Conservation (phyloP, 345 rosid species). For the Euphorbia lathyris region DNA sequence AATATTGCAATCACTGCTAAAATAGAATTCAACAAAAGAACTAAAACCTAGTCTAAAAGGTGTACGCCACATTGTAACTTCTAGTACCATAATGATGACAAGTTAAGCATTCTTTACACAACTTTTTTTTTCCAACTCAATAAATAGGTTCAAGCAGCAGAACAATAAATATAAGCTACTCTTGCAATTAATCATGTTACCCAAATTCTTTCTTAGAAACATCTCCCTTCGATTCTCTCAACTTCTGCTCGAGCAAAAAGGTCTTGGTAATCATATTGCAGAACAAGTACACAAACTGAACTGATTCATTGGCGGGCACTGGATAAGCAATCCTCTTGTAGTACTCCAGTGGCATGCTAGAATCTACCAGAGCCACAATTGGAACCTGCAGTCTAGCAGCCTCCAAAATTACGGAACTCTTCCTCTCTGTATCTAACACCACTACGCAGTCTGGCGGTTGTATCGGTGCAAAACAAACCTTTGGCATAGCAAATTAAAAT, state of each 20-base stretch:
- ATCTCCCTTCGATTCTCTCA: conserved; percentile 18
- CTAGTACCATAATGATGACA: neutral
- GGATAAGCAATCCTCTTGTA: conserved; percentile 81
- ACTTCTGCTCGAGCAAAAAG: conserved; percentile 65
- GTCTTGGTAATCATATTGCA: conserved; percentile 94
- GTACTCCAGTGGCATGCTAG: conserved; percentile 75
- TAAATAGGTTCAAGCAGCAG: neutral
- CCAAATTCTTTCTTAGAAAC: conserved; percentile 17
- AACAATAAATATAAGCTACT: neutral
- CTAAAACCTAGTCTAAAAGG: neutral
- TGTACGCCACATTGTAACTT: neutral
- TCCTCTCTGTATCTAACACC: conserved; percentile 81
- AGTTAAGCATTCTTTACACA: neutral
- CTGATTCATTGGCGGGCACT: conserved; percentile 87
- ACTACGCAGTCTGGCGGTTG: conserved; percentile 88
- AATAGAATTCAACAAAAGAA: neutral
- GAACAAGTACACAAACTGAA: conserved; percentile 87
- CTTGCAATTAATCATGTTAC: neutral
- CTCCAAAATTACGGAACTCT: conserved; percentile 76
- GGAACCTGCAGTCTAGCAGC: conserved; percentile 82
- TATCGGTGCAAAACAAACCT: conserved; percentile 76
- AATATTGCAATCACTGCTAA: neutral
- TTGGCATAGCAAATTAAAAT: neutral
- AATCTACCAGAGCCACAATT: conserved; percentile 80
- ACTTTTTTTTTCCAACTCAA: neutral